Base-by-base conservation (phyloP, 140 eudicot species). In the Ambrosia hybrid region DNA sequence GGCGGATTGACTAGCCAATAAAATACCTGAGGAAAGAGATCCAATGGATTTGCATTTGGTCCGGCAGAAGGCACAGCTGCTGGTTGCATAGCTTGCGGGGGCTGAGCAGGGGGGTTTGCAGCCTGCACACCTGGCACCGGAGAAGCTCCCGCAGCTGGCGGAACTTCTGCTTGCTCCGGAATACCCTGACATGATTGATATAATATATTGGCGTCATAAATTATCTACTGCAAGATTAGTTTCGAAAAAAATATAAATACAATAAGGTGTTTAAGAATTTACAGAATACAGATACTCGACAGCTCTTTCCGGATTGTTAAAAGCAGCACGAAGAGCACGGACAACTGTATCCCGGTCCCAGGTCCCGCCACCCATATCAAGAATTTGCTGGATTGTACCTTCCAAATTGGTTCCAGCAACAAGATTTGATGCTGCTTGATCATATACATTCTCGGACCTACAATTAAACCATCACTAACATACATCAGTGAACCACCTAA, bases 321-420 rank as follows among this genome's bases (percentile, higher is more conserved):
- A 92, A 53, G 96, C 96, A 69, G 97, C 98, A 75, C 98, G 98
- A 70, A 92, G 92, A 67, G 98, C 96, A 36, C 95, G 96, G 15
- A 89, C 82, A 52, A 92, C 98, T 13, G 89, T 92, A 33, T 87
- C 96, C 70, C 96, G 84, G 49, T 89, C 96, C 98, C 98, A 92
- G 45, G 68, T 77, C 41, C 98, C 98, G 57, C 96, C 98, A 71
- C 98, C 98, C 96, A 92, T 89, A 70, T 92, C 98, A 79, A 92
- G 87, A 51, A 92, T 85, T 70, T 92, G 89, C 77, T 89, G 98
- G 21, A 92, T 73, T 6, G 95, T 73, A 58, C 79, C 84, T 75
- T 92, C 98, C 41, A 89, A 82, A 73, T 75, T 87, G 73, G 65
- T 85, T 65, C 98, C 96, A 33, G 95, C 96, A 74, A 92, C 95